Conservation (phyloP, 805 yeast genomes). For the Lachancea dasiensis region DNA sequence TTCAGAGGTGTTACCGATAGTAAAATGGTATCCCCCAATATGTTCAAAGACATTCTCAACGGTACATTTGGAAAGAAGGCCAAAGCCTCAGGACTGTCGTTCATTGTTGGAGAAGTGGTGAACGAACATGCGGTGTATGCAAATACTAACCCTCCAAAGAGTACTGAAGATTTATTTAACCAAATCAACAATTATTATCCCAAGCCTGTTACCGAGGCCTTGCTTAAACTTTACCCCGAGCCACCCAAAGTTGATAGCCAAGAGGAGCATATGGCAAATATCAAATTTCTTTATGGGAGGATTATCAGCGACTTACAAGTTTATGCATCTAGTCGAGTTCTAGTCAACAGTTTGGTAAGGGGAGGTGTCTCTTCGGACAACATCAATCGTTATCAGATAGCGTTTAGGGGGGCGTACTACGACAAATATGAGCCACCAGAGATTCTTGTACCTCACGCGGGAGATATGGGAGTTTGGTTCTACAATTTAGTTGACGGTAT, state of each 20-base stretch:
- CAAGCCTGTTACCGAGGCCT: slow-evolving; percentile 21
- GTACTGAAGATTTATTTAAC: slow-evolving; percentile 25
- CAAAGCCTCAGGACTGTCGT: slow-evolving; percentile 16
- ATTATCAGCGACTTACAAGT: slow-evolving; percentile 38
- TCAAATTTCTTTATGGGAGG: slow-evolving; percentile 30
- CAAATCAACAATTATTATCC: slow-evolving; percentile 37
- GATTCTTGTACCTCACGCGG: slow-evolving; percentile 35
- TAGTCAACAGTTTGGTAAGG: slow-evolving; percentile 27
- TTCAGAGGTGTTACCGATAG: slow-evolving; percentile 39
- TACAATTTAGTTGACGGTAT: slow-evolving; percentile 23
- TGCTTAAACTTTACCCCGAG: slow-evolving; percentile 22
- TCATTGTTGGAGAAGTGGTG: slow-evolving; percentile 33
- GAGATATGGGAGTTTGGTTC: slow-evolving; percentile 35
- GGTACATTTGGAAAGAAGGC: slow-evolving; percentile 28
- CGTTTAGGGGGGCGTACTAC: slow-evolving; percentile 26
- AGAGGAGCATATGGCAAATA: slow-evolving; percentile 12
- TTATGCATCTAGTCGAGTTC: slow-evolving; percentile 35
- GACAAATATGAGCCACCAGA: slow-evolving; percentile 21
- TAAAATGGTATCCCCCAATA: slow-evolving; percentile 30
- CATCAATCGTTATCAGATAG: slow-evolving; percentile 29
- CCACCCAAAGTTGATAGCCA: slow-evolving; percentile 15
- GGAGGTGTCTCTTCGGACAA: slow-evolving; percentile 11
- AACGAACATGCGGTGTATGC: slow-evolving; percentile 33
- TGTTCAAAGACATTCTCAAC: slow-evolving; percentile 31
- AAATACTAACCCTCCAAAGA: slow-evolving; percentile 28